phyloP scores from a whole-genome alignment of 805 yeast genomes.

The Candida xyloterini region DNA sequence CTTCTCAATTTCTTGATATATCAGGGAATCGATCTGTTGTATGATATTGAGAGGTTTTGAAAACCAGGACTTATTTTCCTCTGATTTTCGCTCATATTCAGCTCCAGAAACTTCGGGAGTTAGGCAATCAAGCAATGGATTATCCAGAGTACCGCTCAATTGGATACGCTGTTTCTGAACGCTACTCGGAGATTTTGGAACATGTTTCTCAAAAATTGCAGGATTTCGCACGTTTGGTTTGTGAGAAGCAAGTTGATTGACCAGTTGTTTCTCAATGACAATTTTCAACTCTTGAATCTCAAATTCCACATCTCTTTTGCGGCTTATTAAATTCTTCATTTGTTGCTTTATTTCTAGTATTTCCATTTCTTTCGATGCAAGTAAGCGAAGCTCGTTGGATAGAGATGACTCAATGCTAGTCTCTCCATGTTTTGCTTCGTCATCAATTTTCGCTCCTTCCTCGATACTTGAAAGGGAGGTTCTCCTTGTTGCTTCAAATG shows the following conservation, averaged over 20 bases:
- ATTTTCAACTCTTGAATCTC: conserved; percentile 52
- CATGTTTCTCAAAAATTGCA: conserved; percentile 13
- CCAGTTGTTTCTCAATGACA: conserved; percentile 44
- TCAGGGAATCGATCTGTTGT: conserved; percentile 64
- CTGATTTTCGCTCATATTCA: not conserved
- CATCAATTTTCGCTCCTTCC: not conserved
- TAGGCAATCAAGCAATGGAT: conserved; percentile 21
- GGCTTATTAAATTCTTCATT: conserved; percentile 41
- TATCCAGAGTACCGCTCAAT: conserved; percentile 15
- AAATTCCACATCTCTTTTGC: conserved; percentile 40
- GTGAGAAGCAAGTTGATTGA: conserved; percentile 36
- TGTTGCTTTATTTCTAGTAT: conserved; percentile 61
- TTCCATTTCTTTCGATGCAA: conserved; percentile 69
- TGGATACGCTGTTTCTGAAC: conserved; percentile 15
- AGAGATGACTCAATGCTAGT: conserved; percentile 22
- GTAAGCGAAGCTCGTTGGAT: conserved; percentile 52
- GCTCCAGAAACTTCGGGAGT: not conserved
- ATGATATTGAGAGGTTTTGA: conserved; percentile 58
- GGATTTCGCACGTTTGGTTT: not conserved
- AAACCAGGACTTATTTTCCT: conserved; percentile 29
- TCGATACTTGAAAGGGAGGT: not conserved
- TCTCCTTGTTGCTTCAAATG: too few species aligned
- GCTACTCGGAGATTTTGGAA: conserved; percentile 23
- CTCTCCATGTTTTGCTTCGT: not conserved
- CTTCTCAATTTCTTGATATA: conserved; percentile 65